Evolutionary conservation across 2,329 filamentous ascomycete species (phyloP).

Genomic region (Reticulascus tulasneorum): DNA sequence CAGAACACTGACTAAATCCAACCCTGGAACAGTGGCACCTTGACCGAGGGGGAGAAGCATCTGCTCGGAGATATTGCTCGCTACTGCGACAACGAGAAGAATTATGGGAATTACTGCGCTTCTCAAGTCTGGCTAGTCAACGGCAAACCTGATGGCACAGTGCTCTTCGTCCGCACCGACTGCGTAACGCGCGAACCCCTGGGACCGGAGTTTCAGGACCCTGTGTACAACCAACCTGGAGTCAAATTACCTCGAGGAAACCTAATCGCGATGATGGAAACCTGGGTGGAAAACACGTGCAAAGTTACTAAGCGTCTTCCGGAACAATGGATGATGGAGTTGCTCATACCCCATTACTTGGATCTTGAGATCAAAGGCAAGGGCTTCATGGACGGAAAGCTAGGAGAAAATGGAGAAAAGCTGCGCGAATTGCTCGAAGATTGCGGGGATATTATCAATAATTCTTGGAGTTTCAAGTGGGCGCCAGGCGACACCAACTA

Average conservation of each 20-base stretch:
- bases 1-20: background rate
- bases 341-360: background rate
- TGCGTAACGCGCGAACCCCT: constrained; percentile 14
- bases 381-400: constrained; percentile 3
- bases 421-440: background rate
- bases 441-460: no score
- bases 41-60: constrained; percentile 5
- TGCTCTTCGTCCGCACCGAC: constrained; percentile 17
- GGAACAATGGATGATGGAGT: constrained; percentile 1
- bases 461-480: no score
- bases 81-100: background rate
- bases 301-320: no score
- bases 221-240: constrained; percentile 11
- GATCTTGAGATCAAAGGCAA: constrained; percentile 1
- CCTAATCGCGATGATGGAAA: constrained; percentile 5
- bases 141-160: constrained; percentile 7
- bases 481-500: no score
- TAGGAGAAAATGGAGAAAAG: constrained; percentile 3
- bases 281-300: constrained; percentile 15
- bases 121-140: constrained; percentile 4
- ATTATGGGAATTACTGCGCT: constrained; percentile 3
- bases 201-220: constrained; percentile 11
- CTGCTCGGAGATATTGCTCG: background rate
- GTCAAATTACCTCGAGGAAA: constrained; percentile 8
- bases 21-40: constrained; percentile 3